These are phyloP conservation scores for Aspergillus carbonarius DNA, from an alignment of 2,329 filamentous ascomycete genomes.

Conservation along the genomic window DNA sequence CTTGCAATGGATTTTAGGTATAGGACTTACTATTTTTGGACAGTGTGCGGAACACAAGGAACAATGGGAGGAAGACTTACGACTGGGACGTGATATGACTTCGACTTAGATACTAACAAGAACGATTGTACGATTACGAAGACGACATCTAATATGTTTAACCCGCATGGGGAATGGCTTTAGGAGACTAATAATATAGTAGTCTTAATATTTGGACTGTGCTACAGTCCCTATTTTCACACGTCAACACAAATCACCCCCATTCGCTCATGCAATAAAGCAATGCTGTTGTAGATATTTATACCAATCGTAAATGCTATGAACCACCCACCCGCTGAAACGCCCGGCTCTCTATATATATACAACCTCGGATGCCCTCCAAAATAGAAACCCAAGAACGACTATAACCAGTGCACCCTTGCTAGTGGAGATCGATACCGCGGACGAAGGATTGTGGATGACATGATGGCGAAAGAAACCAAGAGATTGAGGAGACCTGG, in stretches of 20 bases:
- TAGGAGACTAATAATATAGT: too few relatives aligned
- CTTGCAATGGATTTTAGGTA: too few relatives aligned
- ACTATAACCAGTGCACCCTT: background rate
- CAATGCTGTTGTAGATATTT: conserved; percentile 8
- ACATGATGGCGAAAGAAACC: background rate
- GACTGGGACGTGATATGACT: too few relatives aligned
- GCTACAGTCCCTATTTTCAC: background rate
- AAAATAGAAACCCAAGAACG: background rate
- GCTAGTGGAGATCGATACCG: background rate
- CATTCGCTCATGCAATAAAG: background rate
- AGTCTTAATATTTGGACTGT: background rate
- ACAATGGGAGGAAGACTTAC: too few relatives aligned
- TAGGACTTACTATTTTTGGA: too few relatives aligned
- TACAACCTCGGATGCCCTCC: conserved; percentile 4
- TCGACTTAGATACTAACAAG: too few relatives aligned
- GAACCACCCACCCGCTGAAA: conserved; percentile 7
- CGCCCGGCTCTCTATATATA: conserved; percentile 16
- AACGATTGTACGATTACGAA: too few relatives aligned
- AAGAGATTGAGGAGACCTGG: background rate
- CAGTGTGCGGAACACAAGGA: too few relatives aligned
- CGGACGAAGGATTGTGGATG: background rate
- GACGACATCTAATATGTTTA: too few relatives aligned
- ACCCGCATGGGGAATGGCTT: too few relatives aligned
- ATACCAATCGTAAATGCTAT: conserved; percentile 10
- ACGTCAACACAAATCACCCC: background rate